These are phyloP conservation scores for Umbilicus rupestris DNA, from an alignment of 164 flowering plant genomes.

Conservation along the genomic window DNA sequence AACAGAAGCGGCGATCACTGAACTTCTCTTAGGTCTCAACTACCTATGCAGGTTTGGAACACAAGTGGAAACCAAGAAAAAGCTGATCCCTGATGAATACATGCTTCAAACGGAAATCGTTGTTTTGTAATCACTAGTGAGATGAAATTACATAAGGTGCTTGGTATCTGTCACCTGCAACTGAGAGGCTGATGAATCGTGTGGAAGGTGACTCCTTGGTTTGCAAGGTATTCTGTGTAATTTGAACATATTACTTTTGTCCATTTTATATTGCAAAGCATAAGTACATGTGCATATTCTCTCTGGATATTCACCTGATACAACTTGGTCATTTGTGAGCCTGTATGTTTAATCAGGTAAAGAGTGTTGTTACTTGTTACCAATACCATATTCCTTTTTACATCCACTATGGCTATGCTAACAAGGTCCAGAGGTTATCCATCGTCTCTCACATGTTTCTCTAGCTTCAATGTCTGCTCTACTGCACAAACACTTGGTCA, in stretches of 20 bases:
- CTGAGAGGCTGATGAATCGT: background rate
- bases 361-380: no score
- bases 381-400: no score
- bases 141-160: no score
- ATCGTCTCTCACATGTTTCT: no score
- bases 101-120: slow-evolving; percentile 13
- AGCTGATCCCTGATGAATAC: slow-evolving; percentile 11
- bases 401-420: no score
- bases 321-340: no score
- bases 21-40: slow-evolving; percentile 54
- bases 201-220: background rate
- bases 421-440: no score
- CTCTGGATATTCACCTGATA: no score
- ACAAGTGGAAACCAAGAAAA: slow-evolving; percentile 13
- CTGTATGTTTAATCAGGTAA: no score
- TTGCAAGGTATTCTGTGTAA: background rate
- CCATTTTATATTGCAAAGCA: background rate
- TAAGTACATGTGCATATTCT: no score
- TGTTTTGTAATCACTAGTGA: background rate
- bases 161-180: background rate
- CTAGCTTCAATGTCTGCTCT: no score
- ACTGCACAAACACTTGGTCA: no score
- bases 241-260: background rate
- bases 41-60: slow-evolving; percentile 30
- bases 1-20: slow-evolving; percentile 45